Evolutionary conservation across 106 monocot species (phyloP).

Genomic region (Vanilla planifolia): DNA sequence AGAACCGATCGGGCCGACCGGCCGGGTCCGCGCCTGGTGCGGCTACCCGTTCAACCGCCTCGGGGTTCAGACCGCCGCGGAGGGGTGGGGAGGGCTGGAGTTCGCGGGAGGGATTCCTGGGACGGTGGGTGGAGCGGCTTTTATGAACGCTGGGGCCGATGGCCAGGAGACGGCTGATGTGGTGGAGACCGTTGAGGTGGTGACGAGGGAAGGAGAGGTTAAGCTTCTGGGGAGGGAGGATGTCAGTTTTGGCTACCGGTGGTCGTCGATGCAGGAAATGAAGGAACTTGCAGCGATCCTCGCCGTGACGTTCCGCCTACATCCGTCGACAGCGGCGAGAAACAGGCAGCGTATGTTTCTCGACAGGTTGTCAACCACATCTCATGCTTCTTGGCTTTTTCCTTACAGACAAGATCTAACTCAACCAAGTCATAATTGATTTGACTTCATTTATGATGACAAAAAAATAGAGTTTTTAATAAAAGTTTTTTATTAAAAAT

Average conservation of each 20-base stretch:
- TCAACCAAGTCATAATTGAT: no score
- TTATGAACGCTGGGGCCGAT: constrained; percentile 17
- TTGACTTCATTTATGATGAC: no score
- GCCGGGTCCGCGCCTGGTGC: not conserved
- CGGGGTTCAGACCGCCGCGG: constrained; percentile 12
- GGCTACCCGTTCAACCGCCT: constrained; percentile 18
- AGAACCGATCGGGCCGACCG: constrained; percentile 5
- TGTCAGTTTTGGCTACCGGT: constrained; percentile 6
- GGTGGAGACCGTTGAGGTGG: constrained; percentile 12
- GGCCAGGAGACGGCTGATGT: constrained; percentile 15
- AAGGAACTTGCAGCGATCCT: constrained; percentile 10
- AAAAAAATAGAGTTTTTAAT: no score
- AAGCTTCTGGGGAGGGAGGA: constrained; percentile 9
- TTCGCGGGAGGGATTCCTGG: constrained; percentile 19
- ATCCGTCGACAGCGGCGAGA: constrained; percentile 5
- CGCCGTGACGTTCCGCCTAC: constrained; percentile 11
- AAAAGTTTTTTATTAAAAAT: no score
- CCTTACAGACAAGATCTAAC: no score
- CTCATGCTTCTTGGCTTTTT: no score
- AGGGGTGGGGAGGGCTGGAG: constrained; percentile 12
- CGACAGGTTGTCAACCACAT: not conserved
- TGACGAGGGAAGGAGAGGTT: constrained; percentile 10
- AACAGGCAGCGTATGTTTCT: constrained; percentile 7
- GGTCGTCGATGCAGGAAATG: constrained; percentile 20
- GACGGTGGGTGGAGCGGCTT: constrained; percentile 13